Percentiles rank a stretch among this genome's conserved stretches.
Conservation (phyloP, 176 grass and related monocot genomes). For the Juncus effusus region DNA sequence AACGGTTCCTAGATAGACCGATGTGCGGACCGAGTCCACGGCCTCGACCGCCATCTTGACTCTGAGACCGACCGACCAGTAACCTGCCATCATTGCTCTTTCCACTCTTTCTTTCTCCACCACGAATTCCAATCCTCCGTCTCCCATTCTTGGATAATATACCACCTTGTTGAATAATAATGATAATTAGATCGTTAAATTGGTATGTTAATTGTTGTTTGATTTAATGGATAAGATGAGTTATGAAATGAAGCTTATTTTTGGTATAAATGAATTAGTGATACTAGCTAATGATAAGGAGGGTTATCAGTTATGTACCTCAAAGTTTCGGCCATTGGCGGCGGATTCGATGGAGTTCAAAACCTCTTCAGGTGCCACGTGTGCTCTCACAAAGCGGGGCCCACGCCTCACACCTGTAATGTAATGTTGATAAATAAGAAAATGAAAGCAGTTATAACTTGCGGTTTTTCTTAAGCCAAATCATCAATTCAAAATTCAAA, state of each 20-base stretch:
- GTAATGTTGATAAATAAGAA: neutral
- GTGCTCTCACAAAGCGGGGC: slow-evolving; percentile 29
- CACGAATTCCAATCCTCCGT: slow-evolving; percentile 43
- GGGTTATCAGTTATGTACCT: neutral
- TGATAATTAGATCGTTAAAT: neutral
- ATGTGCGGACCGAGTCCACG: slow-evolving; percentile 32
- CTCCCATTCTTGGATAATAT: slow-evolving; percentile 46
- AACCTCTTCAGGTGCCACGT: slow-evolving; percentile 41
- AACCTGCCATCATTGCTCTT: slow-evolving; percentile 3
- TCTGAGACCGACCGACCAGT: slow-evolving; percentile 31
- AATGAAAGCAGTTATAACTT: too few relatives aligned
- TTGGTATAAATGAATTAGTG: neutral
- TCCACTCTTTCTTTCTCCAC: slow-evolving; percentile 52
- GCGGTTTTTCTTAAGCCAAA: neutral
- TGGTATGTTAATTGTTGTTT: too few relatives aligned
- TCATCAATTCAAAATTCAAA: neutral
- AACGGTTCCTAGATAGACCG: slow-evolving; percentile 39
- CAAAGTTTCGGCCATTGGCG: slow-evolving; percentile 31
- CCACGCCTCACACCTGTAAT: slow-evolving; percentile 8
- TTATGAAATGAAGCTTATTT: neutral
- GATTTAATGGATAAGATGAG: neutral
- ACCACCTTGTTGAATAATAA: slow-evolving; percentile 27
- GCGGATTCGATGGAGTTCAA: slow-evolving; percentile 37
- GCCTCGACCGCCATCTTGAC: slow-evolving; percentile 43
- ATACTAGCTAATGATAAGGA: neutral